Evolutionary conservation across 305 asterid species (phyloP).

Genomic region (Solanum hybrid): DNA sequence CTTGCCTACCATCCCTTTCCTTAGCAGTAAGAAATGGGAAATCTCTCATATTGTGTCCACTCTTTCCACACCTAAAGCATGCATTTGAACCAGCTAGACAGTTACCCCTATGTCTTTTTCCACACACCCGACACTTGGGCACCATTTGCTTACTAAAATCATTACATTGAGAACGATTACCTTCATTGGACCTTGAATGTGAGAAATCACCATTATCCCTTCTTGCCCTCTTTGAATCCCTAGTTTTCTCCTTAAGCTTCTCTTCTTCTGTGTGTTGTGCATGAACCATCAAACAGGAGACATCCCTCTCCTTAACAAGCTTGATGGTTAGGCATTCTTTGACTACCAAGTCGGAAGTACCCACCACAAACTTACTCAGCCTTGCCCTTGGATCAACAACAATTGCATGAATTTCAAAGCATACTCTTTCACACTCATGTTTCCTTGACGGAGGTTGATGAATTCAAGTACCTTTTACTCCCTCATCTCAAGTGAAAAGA

Average conservation of each 20-base stretch:
- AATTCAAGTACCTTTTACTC: neutral
- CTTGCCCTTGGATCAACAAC: neutral
- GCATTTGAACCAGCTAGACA: neutral
- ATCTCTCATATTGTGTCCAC: neutral
- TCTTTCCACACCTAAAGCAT: neutral
- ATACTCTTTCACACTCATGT: neutral
- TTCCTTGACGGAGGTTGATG: neutral
- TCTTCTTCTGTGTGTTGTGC: neutral
- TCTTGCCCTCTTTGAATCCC: neutral
- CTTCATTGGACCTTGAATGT: neutral
- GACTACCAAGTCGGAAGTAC: neutral
- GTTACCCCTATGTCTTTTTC: neutral
- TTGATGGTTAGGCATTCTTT: neutral
- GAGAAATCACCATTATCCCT: neutral
- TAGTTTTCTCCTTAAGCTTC: neutral
- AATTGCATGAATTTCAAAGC: no score
- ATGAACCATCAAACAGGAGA: neutral
- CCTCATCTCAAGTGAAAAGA: neutral
- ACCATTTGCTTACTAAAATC: no score
- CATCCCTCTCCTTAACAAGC: neutral
- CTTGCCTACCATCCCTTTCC: neutral
- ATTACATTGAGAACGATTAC: neutral
- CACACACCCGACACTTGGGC: neutral
- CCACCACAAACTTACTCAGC: neutral
- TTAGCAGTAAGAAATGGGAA: neutral